Evolutionary conservation across 2,329 filamentous ascomycete genomes (phyloP).

Genomic region (Orbilia ellipsospora): DNA sequence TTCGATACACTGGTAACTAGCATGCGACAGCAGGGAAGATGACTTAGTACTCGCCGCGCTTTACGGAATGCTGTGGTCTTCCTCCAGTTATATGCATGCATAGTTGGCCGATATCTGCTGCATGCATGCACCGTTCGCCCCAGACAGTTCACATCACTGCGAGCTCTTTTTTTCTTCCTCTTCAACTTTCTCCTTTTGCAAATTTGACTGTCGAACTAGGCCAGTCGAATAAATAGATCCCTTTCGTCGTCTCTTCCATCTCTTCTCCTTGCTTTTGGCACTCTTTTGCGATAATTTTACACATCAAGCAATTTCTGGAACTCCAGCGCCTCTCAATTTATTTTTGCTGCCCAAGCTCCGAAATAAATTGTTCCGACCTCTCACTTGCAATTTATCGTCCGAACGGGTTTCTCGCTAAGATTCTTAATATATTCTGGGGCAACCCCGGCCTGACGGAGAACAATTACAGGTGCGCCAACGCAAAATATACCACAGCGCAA

Average conservation of each 20-base stretch:
- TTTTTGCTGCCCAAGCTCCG: too few relatives aligned
- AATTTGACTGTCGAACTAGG: constrained; percentile 1
- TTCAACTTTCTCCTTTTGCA: constrained; percentile 9
- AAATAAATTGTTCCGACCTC: constrained; percentile 5
- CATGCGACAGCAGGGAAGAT: too few relatives aligned
- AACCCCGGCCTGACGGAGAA: constrained; percentile 24
- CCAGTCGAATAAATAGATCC: constrained; percentile 21
- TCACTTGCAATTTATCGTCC: constrained; percentile 17
- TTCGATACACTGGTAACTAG: not conserved
- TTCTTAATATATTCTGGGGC: constrained; percentile 19
- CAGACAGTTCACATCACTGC: constrained; percentile 12
- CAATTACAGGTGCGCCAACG: constrained; percentile 33
- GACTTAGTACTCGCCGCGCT: too few relatives aligned
- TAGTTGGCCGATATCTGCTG: constrained; percentile 39
- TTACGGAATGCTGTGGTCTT: constrained; percentile 13
- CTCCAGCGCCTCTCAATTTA: constrained; percentile 8
- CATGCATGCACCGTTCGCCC: constrained; percentile 50
- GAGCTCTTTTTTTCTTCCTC: constrained; percentile 15
- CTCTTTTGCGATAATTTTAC: constrained; percentile 13
- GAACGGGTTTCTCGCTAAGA: constrained; percentile 44
- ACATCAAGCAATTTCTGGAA: not conserved
- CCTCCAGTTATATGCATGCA: constrained; percentile 22
- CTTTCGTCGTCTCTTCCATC: constrained; percentile 13
- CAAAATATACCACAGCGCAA: constrained; percentile 48
- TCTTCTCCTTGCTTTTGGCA: constrained; percentile 15